Evolutionary conservation across 257 asterid species (phyloP), one percentile per base, ranked within the genome.

Genomic region (Solanum microdontum): DNA sequence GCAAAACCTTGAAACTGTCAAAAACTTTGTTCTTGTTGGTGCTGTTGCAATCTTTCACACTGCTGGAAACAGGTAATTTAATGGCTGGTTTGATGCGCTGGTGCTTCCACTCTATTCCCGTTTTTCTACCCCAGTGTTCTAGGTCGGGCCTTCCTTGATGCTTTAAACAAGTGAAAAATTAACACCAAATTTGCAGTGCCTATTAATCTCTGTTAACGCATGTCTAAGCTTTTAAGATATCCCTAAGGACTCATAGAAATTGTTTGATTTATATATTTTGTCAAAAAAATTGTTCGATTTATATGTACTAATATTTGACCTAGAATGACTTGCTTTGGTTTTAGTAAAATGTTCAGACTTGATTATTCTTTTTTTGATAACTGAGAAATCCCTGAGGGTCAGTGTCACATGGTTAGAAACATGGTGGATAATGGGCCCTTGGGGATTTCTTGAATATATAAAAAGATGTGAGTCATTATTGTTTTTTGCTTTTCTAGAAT

Each of bases 21-120:
- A 95, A 91, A 94, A 88, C 94, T 58, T 87, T 96, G 69, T 92
- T 93, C 91, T 92, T 93, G 84, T 91, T 94, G 89, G 87, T 97
- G 72, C 83, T 97, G 86, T 88, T 93, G 90, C 94, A 94, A 91
- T 93, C 96, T 28, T 87, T 92, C 91, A 88, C 88, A 91, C 88
- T 84, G 88, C 89, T 92, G 64, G 89, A 93, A 88, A 92, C 88
- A 91, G 99, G 99, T 95, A 90, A 86, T 30, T 60, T 73, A 6
- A 48, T 30, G 85, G 24, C 85, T 82, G 69, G n/a, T 80, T 80
- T 80, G 69, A 30, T 82, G 43, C 70, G 6, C 43, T 48, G 39
- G 24, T 36, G 62, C 34, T 70, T 33, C 45, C 30, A 89, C 70
- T 84, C 72, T 37, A 48, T 87, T 36, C 39, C 51, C 32, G 33